These are phyloP conservation scores for Parasitella parasitica DNA, from an alignment of 371 early-diverging fungal species.

Conservation along the genomic window DNA sequence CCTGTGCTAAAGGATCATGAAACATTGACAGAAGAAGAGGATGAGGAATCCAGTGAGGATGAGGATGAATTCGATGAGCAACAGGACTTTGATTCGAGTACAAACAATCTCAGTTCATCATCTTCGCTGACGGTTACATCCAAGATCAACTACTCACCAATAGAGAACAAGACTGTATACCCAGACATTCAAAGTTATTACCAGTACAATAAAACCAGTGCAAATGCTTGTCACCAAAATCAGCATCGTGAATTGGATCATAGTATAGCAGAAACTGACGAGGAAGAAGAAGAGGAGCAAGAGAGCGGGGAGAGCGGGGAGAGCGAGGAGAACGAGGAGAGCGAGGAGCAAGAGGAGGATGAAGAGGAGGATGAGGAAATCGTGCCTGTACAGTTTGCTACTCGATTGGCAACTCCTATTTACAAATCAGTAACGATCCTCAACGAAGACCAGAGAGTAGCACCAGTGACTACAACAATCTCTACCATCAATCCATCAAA, in stretches of 20 bases:
- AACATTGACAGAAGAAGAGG: conserved; percentile 2
- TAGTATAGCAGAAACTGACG: neutral
- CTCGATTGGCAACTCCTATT: conserved; percentile 8
- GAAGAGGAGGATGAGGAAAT: conserved; percentile 5
- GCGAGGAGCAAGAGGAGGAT: neutral
- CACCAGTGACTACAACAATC: neutral
- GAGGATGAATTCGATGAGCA: neutral
- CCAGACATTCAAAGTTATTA: neutral
- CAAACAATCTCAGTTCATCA: neutral
- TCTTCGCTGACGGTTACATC: neutral
- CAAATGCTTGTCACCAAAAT: neutral
- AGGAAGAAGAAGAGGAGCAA: neutral
- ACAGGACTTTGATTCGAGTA: neutral
- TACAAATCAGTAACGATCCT: conserved; percentile 13
- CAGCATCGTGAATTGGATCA: neutral
- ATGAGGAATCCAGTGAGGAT: neutral
- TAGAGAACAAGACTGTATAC: neutral
- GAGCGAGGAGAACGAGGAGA: neutral
- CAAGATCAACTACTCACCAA: neutral
- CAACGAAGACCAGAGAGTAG: neutral
- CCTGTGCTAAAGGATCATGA: too few relatives aligned
- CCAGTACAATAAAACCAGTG: neutral
- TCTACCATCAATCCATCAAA: too few relatives aligned
- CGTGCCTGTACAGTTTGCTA: conserved; percentile 15
- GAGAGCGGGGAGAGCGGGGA: neutral